Evolutionary conservation across 177 flowering plant genomes (phyloP), one percentile per base, ranked within the genome.

Genomic region (Telopea speciosissima): DNA sequence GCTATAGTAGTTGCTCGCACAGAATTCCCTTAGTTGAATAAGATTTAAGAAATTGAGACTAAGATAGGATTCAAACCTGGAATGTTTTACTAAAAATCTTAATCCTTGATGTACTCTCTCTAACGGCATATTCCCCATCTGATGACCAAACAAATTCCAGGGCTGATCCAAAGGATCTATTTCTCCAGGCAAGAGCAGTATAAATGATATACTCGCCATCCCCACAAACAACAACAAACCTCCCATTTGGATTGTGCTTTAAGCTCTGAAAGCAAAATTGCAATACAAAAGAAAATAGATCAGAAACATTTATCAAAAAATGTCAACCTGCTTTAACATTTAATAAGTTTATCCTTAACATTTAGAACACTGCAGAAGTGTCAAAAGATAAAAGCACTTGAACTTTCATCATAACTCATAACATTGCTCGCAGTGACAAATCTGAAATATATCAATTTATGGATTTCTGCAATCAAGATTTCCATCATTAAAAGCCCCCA

Each of bases 111-210:
- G 97, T 87, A 74, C 96, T 93, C 81, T 93, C 98, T 75, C 98
- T 83, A 68, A 88, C 88, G 75, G 96, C 96, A 82, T 85, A 91
- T 80, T 93, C 98, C 63, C 98, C 98, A 71, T 93, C 98, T 16
- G 93, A 79, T 13, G 98, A 93, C 98, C 98, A 93, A 44, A 80
- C 98, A 80, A 93, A 81, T 76, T 91, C 98, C 85, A 93, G 73
- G 36, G 96, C 98, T 0, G 98, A 91, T 31, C 98, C 98, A 87
- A 91, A 93, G 22, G 97, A 90, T 79, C 92, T 83, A 69, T 93
- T 93, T 83, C 98, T 90, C 98, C 98, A 91, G 60, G 98, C 98
- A 80, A 93, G 79, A 76, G 98, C 97, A 49, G 98, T 93, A 67
- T 89, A 93, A 66, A 91, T 90, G 26, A 93, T 83, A 75, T 90